phyloP scores from a whole-genome alignment of 306 rosid species.

The Vigna hirtella region DNA sequence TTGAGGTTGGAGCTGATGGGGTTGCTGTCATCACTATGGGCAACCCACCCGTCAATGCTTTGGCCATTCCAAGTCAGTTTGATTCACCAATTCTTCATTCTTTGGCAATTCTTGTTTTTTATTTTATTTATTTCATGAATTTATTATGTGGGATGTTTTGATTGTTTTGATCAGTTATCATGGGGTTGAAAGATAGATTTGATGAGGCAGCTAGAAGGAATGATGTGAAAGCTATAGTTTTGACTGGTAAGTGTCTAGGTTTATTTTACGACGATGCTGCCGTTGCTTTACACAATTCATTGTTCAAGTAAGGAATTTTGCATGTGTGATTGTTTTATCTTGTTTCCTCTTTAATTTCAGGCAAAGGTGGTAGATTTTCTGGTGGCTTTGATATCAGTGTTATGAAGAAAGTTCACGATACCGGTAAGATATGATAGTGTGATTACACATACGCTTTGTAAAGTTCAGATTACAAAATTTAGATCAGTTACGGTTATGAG shows the following conservation, averaged over 20 bases:
- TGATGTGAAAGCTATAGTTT: conserved; percentile 89
- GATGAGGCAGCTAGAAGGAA: conserved; percentile 76
- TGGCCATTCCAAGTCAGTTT: conserved; percentile 71
- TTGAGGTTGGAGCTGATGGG: conserved; percentile 90
- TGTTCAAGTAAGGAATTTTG: not conserved
- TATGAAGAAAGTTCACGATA: conserved; percentile 80
- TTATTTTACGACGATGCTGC: conserved; percentile 1
- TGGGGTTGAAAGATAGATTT: conserved; percentile 72
- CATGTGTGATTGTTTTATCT: not conserved
- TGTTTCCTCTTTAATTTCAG: conserved; percentile 50
- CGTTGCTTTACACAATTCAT: not conserved
- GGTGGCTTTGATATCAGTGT: conserved; percentile 97
- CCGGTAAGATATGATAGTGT: conserved; percentile 59
- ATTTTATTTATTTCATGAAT: not conserved
- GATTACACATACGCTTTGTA: not conserved
- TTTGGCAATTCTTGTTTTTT: not conserved
- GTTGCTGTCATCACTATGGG: conserved; percentile 85
- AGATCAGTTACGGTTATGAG: conserved; percentile 20
- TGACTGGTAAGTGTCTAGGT: conserved; percentile 65
- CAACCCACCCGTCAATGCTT: conserved; percentile 94
- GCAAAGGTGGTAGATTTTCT: conserved; percentile 85
- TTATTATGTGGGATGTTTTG: not conserved
- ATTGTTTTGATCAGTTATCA: conserved; percentile 57
- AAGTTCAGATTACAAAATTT: not conserved
- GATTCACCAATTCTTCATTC: not conserved